A percentile compares a stretch with the other conserved stretches of the same genome.
Conservation (phyloP, 805 yeast genomes). For the Yamadazyma scolyti region DNA sequence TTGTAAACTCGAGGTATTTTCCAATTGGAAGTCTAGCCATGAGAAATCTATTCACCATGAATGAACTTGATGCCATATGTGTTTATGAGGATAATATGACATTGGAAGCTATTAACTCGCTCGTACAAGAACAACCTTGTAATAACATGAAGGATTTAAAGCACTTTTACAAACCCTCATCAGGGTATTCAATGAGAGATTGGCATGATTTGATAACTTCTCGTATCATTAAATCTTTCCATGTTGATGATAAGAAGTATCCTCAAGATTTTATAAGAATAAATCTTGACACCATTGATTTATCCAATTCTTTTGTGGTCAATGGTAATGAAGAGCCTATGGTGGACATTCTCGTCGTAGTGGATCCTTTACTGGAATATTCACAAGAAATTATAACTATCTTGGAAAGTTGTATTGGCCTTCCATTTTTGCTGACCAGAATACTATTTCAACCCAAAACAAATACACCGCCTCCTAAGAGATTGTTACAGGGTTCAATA, state of each 20-base stretch:
- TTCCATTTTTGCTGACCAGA: slow-evolving; percentile 50
- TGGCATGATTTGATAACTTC: slow-evolving; percentile 48
- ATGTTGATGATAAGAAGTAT: slow-evolving; percentile 37
- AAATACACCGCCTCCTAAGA: slow-evolving; percentile 41
- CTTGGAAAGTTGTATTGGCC: slow-evolving; percentile 31
- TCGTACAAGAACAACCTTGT: slow-evolving; percentile 26
- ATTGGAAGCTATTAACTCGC: slow-evolving; percentile 26
- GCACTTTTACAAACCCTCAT: slow-evolving; percentile 1
- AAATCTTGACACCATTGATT: slow-evolving; percentile 36
- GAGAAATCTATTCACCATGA: slow-evolving; percentile 15
- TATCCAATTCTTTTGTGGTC: slow-evolving; percentile 23
- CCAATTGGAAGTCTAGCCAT: too few relatives aligned
- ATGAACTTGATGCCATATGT: slow-evolving; percentile 35
- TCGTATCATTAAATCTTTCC: slow-evolving; percentile 41
- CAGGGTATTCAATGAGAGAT: slow-evolving; percentile 18
- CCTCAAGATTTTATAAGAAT: slow-evolving; percentile 43
- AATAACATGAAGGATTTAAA: slow-evolving; percentile 15
- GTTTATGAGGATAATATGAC: slow-evolving; percentile 48
- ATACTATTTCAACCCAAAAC: slow-evolving; percentile 58
- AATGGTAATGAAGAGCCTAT: slow-evolving; percentile 23
- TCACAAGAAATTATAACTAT: slow-evolving; percentile 62
- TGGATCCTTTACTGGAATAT: slow-evolving; percentile 71
- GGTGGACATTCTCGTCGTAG: slow-evolving; percentile 54
- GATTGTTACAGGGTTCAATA: slow-evolving; percentile 54
- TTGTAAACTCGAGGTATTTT: slow-evolving; percentile 55